Evolutionary conservation across 116 monocot species (phyloP), one percentile per base, ranked within the genome.

Genomic region (Cymodocea nodosa): DNA sequence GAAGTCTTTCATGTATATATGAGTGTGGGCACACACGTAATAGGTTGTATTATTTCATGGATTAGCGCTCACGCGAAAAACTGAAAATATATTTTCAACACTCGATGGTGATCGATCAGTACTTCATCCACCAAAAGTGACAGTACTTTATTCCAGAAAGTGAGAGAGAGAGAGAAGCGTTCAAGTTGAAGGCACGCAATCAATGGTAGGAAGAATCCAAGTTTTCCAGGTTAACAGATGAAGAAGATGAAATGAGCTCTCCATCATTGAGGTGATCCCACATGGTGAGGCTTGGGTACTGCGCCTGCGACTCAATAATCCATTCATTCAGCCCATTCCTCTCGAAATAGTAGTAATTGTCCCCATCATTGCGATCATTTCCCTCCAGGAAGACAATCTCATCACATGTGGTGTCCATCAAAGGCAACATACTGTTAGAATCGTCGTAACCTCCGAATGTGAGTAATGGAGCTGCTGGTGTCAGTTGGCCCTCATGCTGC

Each of bases 201-300:
- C 11, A 44, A 44, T 44, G 44, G 44, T 44, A 44, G 11, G 44
- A 3, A 3, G 44, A 44, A 8, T 44, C 9, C 44, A 44, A 44
- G 11, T 44, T 44, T 44, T 54, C 54, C 54, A 54, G 3, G 16
- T 12, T n/a, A 54, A 16, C 35, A 2, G 75, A 13, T 15, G 36
- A 15, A 34, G 59, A 14, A 30, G 75, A 11, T 15, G 63, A 66
- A 20, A 75, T 30, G 23, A 49, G 57, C 15, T 70, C 66, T 3
- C 56, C 66, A 56, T 48, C 35, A 62, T 75, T 63, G 8, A 80
- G 52, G 35, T 75, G 63, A 11, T 82, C 82, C 82, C 82, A 82
- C 16, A 64, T 54, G 5, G 65, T 65, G 48, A 81, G 56, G 54
- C 60, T 50, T 35, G 56, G 9, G 62, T 52, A 56, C 3, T 79